A percentile compares a stretch with the other conserved stretches of the same genome.
phyloP scores from a whole-genome alignment of 2,329 filamentous ascomycete species.

The Neophaeococcomyces aloes region DNA sequence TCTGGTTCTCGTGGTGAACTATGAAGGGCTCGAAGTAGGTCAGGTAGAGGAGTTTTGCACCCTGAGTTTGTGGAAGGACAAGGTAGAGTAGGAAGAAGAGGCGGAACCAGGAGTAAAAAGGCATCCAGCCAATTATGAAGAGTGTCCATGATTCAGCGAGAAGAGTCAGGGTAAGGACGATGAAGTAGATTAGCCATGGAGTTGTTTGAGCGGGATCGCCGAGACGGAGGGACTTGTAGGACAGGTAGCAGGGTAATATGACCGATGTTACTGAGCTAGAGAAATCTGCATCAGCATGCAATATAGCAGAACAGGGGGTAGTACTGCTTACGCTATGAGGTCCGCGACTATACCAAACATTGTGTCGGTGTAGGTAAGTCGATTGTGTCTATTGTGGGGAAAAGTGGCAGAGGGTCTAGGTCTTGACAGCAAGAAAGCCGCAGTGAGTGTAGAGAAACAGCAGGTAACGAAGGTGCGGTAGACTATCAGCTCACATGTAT shows the following conservation, averaged over 20 bases:
- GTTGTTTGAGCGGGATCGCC: slow-evolving; percentile 79
- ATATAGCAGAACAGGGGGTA: too few relatives aligned
- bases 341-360: slow-evolving; percentile 74
- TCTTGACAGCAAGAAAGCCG: too few relatives aligned
- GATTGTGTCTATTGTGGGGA: too few relatives aligned
- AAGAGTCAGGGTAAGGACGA: slow-evolving; percentile 71
- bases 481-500: neutral
- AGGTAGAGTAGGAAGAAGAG: slow-evolving; percentile 84
- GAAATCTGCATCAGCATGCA: neutral
- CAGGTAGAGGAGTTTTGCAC: slow-evolving; percentile 76
- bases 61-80: slow-evolving; percentile 93
- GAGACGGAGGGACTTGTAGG: slow-evolving; percentile 93
- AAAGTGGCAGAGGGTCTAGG: too few relatives aligned
- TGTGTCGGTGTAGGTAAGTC: slow-evolving; percentile 19
- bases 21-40: slow-evolving; percentile 81
- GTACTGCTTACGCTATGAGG: slow-evolving; percentile 61
- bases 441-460: too few relatives aligned
- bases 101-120: slow-evolving; percentile 88
- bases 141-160: slow-evolving; percentile 78
- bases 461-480: neutral
- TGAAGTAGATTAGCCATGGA: slow-evolving; percentile 99
- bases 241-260: slow-evolving; percentile 90
- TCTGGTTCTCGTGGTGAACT: slow-evolving; percentile 70
- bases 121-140: slow-evolving; percentile 81
- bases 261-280: slow-evolving; percentile 73